Evolutionary conservation across 78 protist genomes (phyloP).

Genomic region (Speleostelium caveatum): DNA sequence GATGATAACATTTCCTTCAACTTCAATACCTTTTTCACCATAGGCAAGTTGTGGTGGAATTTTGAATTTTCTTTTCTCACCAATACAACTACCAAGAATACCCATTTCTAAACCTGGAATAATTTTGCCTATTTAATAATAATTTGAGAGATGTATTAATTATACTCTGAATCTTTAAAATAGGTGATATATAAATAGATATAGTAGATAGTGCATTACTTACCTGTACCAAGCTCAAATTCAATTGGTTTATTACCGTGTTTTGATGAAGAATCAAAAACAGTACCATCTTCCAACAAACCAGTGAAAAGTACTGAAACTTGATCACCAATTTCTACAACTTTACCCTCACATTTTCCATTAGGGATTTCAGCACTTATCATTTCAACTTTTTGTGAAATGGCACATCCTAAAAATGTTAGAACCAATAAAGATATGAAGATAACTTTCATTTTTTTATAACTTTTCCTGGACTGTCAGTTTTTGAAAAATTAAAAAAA

Average conservation of each 20-base stretch:
- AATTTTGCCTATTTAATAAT: background rate
- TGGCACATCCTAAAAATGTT: too few species aligned
- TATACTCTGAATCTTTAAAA: too few species aligned
- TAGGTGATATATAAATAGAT: background rate
- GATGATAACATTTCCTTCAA: background rate
- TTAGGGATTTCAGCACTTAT: too few species aligned
- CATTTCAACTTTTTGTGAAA: too few species aligned
- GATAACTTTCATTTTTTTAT: too few species aligned
- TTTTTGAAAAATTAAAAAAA: too few species aligned
- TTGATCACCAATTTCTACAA: background rate
- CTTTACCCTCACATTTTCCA: too few species aligned
- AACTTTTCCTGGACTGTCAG: too few species aligned
- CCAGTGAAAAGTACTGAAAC: slow-evolving; percentile 39
- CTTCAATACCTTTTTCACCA: slow-evolving; percentile 72
- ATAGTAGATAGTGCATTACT: background rate
- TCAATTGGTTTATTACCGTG: slow-evolving; percentile 50
- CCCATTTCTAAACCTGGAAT: slow-evolving; percentile 58
- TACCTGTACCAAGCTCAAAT: slow-evolving; percentile 52
- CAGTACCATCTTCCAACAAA: slow-evolving; percentile 66
- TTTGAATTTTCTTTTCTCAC: slow-evolving; percentile 45
- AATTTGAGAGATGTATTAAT: too few species aligned
- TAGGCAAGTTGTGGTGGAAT: slow-evolving; percentile 78
- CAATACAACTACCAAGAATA: slow-evolving; percentile 42
- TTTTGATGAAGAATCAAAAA: slow-evolving; percentile 54
- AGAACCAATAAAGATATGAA: too few species aligned